A percentile compares a stretch with the other conserved stretches of the same genome.
These are phyloP conservation scores for Neonectria coccinea DNA, from an alignment of 2,329 filamentous ascomycete species.

Conservation along the genomic window DNA sequence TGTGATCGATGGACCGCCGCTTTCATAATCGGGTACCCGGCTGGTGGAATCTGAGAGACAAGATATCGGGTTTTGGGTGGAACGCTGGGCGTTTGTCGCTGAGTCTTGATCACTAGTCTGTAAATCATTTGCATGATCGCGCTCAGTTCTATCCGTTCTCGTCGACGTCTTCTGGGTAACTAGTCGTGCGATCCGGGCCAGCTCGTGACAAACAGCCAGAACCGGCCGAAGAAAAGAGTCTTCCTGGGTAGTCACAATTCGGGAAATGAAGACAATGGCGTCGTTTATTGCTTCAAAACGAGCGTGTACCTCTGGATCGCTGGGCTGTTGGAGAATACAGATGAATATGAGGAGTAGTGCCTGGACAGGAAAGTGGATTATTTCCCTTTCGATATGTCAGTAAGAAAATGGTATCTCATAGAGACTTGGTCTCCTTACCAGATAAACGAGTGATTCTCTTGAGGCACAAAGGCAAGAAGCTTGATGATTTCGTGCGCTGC, in stretches of 20 bases:
- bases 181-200: constrained; percentile 6
- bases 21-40: background rate
- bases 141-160: background rate
- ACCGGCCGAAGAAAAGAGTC: constrained; percentile 14
- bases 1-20: background rate
- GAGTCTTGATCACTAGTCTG: background rate
- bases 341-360: constrained; percentile 19
- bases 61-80: background rate
- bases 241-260: constrained; percentile 7
- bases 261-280: constrained; percentile 12
- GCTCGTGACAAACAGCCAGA: constrained; percentile 10
- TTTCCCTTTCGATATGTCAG: constrained; percentile 9
- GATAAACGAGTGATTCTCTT: constrained; percentile 4
- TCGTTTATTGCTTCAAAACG: constrained; percentile 13
- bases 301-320: constrained; percentile 1
- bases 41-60: background rate
- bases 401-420: background rate
- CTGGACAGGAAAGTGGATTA: constrained; percentile 17
- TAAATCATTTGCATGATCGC: background rate
- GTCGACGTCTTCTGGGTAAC: background rate
- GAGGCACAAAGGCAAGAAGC: constrained; percentile 5
- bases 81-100: background rate
- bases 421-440: background rate
- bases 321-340: constrained; percentile 18
- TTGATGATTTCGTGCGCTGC: constrained; percentile 21